phyloP scores from a whole-genome alignment of 192 early-diverging fungal genomes.

The Coemansia sp. region DNA sequence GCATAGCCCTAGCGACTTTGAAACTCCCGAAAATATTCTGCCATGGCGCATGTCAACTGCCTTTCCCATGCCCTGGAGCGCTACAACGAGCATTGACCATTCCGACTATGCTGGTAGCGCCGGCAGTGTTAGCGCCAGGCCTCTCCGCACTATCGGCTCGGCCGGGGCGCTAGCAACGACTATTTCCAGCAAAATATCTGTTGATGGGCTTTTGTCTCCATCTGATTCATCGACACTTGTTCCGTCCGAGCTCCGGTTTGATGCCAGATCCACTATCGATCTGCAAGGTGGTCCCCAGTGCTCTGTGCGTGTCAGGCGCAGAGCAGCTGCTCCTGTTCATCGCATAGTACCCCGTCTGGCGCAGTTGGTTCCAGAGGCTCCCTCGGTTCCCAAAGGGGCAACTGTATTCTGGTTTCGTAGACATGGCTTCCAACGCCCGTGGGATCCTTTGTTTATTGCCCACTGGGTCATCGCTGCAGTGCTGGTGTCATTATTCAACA shows the following conservation, averaged over 20 bases:
- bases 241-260: conserved; percentile 7
- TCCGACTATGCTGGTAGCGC: too few species aligned
- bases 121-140: too few species aligned
- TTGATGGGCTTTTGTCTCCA: conserved; percentile 20
- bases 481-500: conserved; percentile 14
- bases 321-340: neutral
- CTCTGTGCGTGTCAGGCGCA: conserved; percentile 3
- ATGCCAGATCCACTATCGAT: conserved; percentile 5
- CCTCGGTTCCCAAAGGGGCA: conserved; percentile 38
- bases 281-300: neutral
- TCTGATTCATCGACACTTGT: conserved; percentile 43
- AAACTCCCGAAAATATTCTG: too few species aligned
- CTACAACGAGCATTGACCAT: too few species aligned
- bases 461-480: conserved; percentile 34
- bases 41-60: too few species aligned
- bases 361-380: conserved; percentile 21
- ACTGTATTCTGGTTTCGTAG: conserved; percentile 42
- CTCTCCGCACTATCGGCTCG: too few species aligned
- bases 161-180: neutral
- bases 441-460: conserved; percentile 44
- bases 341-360: conserved; percentile 7
- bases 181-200: conserved; percentile 22
- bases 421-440: conserved; percentile 48
- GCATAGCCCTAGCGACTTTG: too few species aligned
- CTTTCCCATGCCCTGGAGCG: too few species aligned